Base-by-base conservation (phyloP, 148 eudicot genomes). In the Cornus florida region DNA sequence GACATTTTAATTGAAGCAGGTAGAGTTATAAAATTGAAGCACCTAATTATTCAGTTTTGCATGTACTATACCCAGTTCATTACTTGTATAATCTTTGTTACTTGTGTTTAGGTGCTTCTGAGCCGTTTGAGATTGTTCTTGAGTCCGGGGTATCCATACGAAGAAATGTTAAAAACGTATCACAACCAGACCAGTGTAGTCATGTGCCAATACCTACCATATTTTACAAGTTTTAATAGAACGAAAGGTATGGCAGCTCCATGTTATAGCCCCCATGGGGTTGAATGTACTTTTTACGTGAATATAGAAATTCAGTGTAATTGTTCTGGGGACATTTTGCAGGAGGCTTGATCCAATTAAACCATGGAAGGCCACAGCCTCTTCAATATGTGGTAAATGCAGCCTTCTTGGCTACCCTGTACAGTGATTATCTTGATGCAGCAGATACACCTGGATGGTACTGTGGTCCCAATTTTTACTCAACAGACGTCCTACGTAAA, bases 301-400 rank as follows among this genome's bases (percentile, higher is more conserved):
- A 9, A 17, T 22, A 12, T 68, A 41, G 23, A 39, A 65, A 70
- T 57, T 60, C 6, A 69, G 22, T 60, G 32, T 31, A 43, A 22
- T 33, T 80, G 17, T 43, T 73, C 16, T 64, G 62, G 38, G 66
- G 24, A 62, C 56, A 28, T 75, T 24, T 50, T 82, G 66, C 84
- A 95, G 98, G 98, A 24, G 97, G 98, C 62, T 76, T 93, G 89
- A 95, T 95, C 76, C 87, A 92, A 67, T 84, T 95, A 78, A 95
- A 90, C 82, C 94, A 93, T 79, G 98, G 98, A 78, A 83, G 89
- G 38, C 98, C 98, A 43, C 98, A 93, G 88, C 95, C 97, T 66
- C 98, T 95, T 77, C 98, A 95, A 74, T 95, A 93, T 80, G 97
- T 87, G 11, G 98, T 90, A 22, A 95, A 95, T 87, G 94, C 98